Evolutionary conservation across 768 basidiomycete species (phyloP).

Genomic region (Russula sp.): DNA sequence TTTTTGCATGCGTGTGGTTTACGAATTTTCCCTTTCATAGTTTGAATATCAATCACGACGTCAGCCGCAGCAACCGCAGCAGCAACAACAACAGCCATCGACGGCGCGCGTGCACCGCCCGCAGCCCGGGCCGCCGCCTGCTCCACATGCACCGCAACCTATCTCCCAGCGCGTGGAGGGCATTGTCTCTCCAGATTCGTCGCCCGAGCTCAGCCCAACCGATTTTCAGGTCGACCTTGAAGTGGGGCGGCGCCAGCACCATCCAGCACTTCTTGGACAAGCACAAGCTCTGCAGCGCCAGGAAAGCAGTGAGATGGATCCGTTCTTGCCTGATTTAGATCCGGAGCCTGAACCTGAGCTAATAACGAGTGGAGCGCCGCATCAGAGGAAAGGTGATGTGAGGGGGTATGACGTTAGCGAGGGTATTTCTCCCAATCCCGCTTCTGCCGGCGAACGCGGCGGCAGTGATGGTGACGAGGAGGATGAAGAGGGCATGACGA

Average conservation of each 20-base stretch:
- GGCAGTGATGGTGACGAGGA: background rate
- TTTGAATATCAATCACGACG: slow-evolving; percentile 18
- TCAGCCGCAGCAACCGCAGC: slow-evolving; percentile 4
- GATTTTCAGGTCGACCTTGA: slow-evolving; percentile 13
- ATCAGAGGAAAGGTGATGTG: background rate
- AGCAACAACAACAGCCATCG: slow-evolving; percentile 4
- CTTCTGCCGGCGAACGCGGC: background rate
- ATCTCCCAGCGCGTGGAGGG: slow-evolving; percentile 21
- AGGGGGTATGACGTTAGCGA: slow-evolving; percentile 4
- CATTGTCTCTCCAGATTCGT: slow-evolving; percentile 18
- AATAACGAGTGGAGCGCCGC: background rate
- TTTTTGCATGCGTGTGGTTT: background rate
- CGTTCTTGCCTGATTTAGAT: slow-evolving; percentile 18
- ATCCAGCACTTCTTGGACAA: background rate
- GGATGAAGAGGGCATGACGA: slow-evolving; percentile 5
- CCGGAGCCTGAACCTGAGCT: slow-evolving; percentile 2
- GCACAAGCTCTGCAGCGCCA: slow-evolving; percentile 6
- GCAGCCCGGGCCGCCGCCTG: background rate
- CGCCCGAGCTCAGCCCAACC: slow-evolving; percentile 16
- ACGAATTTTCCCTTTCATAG: background rate
- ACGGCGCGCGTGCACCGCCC: slow-evolving; percentile 7
- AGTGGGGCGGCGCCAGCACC: slow-evolving; percentile 5
- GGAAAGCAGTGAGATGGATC: slow-evolving; percentile 19
- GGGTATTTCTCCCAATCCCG: background rate
- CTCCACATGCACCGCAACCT: slow-evolving; percentile 16